Evolutionary conservation across 1,284 basidiomycete genomes (phyloP).

Genomic region (Tetrapyrgos nigripes): DNA sequence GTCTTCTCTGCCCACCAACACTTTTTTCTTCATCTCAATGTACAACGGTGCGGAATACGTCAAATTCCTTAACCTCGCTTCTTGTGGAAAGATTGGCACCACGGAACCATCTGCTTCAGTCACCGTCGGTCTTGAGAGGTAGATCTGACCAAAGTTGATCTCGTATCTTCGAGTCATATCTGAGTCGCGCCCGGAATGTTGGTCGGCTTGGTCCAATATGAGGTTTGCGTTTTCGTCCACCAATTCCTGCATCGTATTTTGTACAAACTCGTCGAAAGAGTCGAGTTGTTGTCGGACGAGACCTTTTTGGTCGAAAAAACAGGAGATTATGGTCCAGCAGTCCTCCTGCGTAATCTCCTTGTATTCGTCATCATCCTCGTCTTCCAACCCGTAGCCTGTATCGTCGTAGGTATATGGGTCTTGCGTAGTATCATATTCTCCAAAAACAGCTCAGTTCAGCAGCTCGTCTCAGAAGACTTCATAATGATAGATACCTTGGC

Average conservation of each 20-base stretch:
- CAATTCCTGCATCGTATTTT: conserved; percentile 99
- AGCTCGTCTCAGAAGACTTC: conserved; percentile 1
- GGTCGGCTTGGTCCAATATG: conserved; percentile 95
- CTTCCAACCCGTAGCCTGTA: conserved; percentile 59
- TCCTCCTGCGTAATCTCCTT: conserved; percentile 92
- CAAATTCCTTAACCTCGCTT: conserved; percentile 92
- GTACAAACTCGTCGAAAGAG: conserved; percentile 99
- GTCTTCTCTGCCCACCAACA: conserved; percentile 82
- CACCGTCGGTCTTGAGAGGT: conserved; percentile 92
- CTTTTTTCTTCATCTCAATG: conserved; percentile 93
- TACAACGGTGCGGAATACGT: conserved; percentile 97
- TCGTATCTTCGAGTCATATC: conserved; percentile 93
- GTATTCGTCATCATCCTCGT: conserved; percentile 68
- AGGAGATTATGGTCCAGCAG: conserved; percentile 95
- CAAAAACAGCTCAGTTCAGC: conserved; percentile 17
- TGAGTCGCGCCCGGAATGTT: conserved; percentile 87
- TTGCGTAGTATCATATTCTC: conserved; percentile 55
- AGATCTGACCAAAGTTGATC: conserved; percentile 98
- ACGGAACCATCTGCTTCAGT: conserved; percentile 97
- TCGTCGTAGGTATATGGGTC: conserved; percentile 64
- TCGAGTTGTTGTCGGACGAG: conserved; percentile 98
- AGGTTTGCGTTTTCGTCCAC: conserved; percentile 96
- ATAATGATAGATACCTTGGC: conserved; percentile 53
- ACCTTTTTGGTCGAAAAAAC: conserved; percentile 98
- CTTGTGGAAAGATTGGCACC: conserved; percentile 95